A percentile compares a stretch with the other conserved stretches of the same genome.
phyloP scores from a whole-genome alignment of 2,329 filamentous ascomycete genomes.

The Cordyceps pruinosa region DNA sequence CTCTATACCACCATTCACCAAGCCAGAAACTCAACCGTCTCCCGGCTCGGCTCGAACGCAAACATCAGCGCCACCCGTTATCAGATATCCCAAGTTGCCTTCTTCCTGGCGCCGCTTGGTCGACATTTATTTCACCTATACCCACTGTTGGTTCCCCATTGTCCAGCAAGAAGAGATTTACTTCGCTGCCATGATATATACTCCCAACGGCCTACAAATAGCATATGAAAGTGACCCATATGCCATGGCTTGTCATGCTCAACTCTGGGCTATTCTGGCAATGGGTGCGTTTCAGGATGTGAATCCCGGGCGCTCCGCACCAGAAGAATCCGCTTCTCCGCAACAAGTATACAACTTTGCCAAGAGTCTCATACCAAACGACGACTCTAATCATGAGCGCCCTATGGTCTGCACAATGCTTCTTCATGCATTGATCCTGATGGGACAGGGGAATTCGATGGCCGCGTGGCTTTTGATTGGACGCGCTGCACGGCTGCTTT shows the following conservation, averaged over 20 bases:
- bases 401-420: conserved; percentile 35
- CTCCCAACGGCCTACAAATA: conserved; percentile 24
- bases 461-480: conserved; percentile 60
- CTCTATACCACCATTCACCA: background rate
- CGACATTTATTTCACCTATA: conserved; percentile 69
- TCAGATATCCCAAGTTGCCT: conserved; percentile 33
- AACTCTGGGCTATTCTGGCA: conserved; percentile 54
- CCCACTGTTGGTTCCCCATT: conserved; percentile 70
- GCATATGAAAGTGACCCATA: conserved; percentile 20
- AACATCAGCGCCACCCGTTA: background rate
- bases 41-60: background rate
- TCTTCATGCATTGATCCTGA: conserved; percentile 54
- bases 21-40: background rate
- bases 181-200: conserved; percentile 37
- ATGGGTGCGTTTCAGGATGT: conserved; percentile 50
- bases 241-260: conserved; percentile 41
- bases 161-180: conserved; percentile 59
- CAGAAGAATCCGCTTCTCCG: conserved; percentile 8
- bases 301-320: conserved; percentile 15
- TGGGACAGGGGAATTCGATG: conserved; percentile 50
- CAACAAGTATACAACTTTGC: conserved; percentile 44
- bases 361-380: conserved; percentile 39
- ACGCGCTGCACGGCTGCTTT: conserved; percentile 45
- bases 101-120: conserved; percentile 53
- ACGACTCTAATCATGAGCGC: conserved; percentile 41